Conservation (phyloP, 2,329 filamentous ascomycete genomes). For the Alternaria triticimaculans region DNA sequence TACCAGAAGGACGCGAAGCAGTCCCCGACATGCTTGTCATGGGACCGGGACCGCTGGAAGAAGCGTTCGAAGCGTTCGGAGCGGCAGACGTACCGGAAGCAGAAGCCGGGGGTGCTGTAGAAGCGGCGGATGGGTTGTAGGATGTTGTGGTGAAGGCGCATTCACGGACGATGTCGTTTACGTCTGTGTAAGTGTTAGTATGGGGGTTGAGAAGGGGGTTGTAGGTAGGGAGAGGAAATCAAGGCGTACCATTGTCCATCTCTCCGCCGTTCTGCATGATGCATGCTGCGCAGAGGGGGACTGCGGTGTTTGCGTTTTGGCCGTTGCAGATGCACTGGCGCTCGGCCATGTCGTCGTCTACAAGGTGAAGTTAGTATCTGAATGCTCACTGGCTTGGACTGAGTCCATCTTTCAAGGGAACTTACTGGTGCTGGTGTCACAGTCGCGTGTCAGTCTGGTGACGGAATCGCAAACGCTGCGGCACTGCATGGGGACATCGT, state of each 20-base stretch:
- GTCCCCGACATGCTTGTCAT: not conserved
- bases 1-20: not conserved
- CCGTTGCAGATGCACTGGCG: constrained; percentile 8
- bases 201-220: not conserved
- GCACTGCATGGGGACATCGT: constrained; percentile 2
- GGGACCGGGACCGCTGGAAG: not conserved
- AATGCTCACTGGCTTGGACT: not conserved
- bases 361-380: not conserved
- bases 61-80: not conserved
- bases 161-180: not conserved
- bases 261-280: constrained; percentile 4
- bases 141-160: not conserved
- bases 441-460: not conserved
- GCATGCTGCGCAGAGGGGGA: constrained; percentile 4
- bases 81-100: constrained; percentile 1
- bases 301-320: constrained; percentile 1
- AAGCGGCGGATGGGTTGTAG: not conserved
- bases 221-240: not conserved
- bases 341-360: constrained; percentile 1
- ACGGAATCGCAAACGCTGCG: not conserved
- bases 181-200: not conserved
- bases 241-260: constrained; percentile 2
- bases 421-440: constrained; percentile 6
- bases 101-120: not conserved
- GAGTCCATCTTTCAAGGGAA: too few species aligned